Base-by-base conservation (phyloP, 129 eudicot species). In the Centella asiatica region DNA sequence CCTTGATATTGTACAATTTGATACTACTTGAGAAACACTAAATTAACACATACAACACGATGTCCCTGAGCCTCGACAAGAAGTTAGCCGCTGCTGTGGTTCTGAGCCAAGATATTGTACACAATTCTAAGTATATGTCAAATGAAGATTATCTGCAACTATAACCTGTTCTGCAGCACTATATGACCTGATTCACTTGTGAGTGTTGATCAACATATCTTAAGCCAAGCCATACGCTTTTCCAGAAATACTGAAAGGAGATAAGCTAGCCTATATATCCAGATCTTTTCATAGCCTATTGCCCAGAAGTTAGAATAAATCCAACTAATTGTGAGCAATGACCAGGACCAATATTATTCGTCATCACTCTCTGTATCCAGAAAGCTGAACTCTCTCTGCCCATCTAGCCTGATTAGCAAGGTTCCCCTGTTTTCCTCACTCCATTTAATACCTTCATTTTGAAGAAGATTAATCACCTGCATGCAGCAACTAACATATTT, bases 341-440 rank as follows among this genome's bases (percentile, higher is more conserved):
- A 31, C 34, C 31, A 19, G 31, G 50, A 46, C 73, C 58, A 52
- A 45, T 33, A 22, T 76, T 68, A 85, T 50, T 87, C 99, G 1
- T 73, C 44, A 66, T 93, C 99, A 29, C 95, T 83, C 29, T 44
- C 90, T n/a, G 81, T 77, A 72, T 93, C 96, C 69, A 87, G 60
- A 73, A 93, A 93, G 71, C 92, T 76, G 66, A 93, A 93, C 62
- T 88, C 81, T 36, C 81, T 78, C 64, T 78, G 92, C 4, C 88
- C 96, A 31, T 78, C 78, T 44, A 93, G 99, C 74, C 69, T 85
- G 44, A 93, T 78, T 42, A 93, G 73, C 76, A 93, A 57, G 3
- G 92, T 85, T 66, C 99, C 99, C 56, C 83, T 77, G 58, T 93
- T 93, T 74, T 93, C 99, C 74, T 93, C 99, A 27, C 76, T 76